phyloP scores from a whole-genome alignment of 805 yeast genomes.

The Lipomyces starkeyi region DNA sequence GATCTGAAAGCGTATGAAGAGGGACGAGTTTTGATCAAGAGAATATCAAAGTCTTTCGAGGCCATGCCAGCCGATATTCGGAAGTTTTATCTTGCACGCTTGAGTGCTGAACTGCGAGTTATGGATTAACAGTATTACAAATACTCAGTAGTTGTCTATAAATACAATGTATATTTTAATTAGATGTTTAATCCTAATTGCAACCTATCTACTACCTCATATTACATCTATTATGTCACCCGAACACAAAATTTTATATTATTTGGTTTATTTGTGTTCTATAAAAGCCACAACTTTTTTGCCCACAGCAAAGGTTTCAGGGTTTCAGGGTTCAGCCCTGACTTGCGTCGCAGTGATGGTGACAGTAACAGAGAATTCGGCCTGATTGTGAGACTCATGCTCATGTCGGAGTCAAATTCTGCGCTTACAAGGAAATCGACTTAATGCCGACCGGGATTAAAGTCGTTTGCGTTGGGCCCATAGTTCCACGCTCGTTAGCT shows the following conservation, averaged over 20 bases:
- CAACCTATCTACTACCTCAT: background rate
- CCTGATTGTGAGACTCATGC: constrained; percentile 21
- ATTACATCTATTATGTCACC: background rate
- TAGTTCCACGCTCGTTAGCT: constrained; percentile 9
- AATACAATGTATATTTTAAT: background rate
- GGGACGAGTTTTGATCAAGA: constrained; percentile 42
- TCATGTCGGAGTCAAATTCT: constrained; percentile 51
- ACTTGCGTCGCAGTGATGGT: background rate
- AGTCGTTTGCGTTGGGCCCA: constrained; percentile 54
- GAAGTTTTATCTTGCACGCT: constrained; percentile 44
- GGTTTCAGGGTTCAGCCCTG: too few relatives aligned
- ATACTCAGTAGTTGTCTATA: background rate
- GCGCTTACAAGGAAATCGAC: constrained; percentile 63
- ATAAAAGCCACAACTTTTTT: too few relatives aligned
- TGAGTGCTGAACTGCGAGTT: constrained; percentile 42
- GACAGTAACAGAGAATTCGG: constrained; percentile 39
- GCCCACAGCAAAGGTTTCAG: too few relatives aligned
- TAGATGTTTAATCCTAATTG: background rate
- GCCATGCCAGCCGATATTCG: constrained; percentile 43
- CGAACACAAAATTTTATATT: background rate
- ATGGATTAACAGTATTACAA: background rate
- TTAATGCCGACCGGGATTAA: constrained; percentile 61
- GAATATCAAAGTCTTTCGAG: constrained; percentile 40
- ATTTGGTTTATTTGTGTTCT: background rate
- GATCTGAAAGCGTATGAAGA: constrained; percentile 47